phyloP scores from a whole-genome alignment of 495 filamentous ascomycete species.

The Neurospora africana region DNA sequence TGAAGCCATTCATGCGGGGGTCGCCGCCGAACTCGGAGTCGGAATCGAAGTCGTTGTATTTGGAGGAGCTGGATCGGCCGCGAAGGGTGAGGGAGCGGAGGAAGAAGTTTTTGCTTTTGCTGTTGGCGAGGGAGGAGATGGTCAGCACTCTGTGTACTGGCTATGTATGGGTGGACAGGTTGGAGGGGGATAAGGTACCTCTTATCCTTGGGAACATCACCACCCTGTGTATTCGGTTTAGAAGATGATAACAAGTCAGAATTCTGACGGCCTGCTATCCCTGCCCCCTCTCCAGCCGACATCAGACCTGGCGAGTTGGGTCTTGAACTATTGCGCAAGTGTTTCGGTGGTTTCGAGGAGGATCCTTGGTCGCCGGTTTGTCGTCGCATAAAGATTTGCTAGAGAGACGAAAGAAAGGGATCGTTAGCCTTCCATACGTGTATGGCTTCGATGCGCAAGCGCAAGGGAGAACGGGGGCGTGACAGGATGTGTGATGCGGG shows the following conservation, averaged over 20 bases:
- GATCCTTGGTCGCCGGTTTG: slow-evolving; percentile 49
- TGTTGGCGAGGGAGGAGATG: slow-evolving; percentile 24
- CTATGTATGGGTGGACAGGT: neutral
- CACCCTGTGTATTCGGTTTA: slow-evolving; percentile 15
- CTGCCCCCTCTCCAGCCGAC: slow-evolving; percentile 4
- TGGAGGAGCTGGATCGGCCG: slow-evolving; percentile 33
- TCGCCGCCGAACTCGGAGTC: slow-evolving; percentile 60
- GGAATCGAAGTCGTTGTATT: slow-evolving; percentile 47
- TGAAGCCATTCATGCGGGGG: slow-evolving; percentile 62
- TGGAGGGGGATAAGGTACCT: slow-evolving; percentile 40
- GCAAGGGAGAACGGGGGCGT: neutral
- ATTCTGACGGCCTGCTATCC: slow-evolving; percentile 19
- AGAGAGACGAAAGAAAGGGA: neutral
- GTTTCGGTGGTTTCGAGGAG: slow-evolving; percentile 45
- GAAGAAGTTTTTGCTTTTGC: slow-evolving; percentile 73
- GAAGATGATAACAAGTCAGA: slow-evolving; percentile 24
- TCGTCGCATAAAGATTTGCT: slow-evolving; percentile 72
- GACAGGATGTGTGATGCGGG: neutral
- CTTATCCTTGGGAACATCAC: slow-evolving; percentile 46
- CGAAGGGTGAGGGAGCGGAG: slow-evolving; percentile 72
- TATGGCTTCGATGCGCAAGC: neutral
- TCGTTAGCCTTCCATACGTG: neutral
- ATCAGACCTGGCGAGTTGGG: slow-evolving; percentile 39
- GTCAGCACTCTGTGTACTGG: slow-evolving; percentile 1
- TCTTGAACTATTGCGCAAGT: slow-evolving; percentile 47